Conservation (phyloP, 352 stramenopile species). For the Phytophthora hybrid region DNA sequence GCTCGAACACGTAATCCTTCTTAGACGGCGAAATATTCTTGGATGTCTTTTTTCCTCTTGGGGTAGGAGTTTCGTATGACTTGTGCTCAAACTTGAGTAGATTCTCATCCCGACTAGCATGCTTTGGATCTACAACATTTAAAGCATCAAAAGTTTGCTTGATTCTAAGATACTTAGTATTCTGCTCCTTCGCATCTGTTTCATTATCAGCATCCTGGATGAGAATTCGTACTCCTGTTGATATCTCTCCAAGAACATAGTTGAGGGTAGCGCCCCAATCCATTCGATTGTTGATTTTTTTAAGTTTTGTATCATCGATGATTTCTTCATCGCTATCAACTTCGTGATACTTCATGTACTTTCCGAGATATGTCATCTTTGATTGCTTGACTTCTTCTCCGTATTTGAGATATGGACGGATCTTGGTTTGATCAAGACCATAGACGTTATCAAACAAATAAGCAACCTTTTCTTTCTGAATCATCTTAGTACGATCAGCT, state of each 20-base stretch:
- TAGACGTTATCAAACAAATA: too few species aligned
- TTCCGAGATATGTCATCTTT: background rate
- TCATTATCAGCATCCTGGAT: background rate
- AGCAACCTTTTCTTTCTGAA: too few species aligned
- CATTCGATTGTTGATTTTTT: background rate
- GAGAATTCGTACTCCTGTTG: background rate
- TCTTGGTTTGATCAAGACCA: too few species aligned
- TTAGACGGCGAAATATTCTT: background rate
- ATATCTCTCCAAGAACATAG: background rate
- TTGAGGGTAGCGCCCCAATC: background rate
- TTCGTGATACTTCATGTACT: background rate
- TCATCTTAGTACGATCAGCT: too few species aligned
- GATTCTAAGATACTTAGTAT: background rate
- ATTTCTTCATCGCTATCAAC: background rate
- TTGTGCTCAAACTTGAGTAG: background rate
- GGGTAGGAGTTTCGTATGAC: background rate
- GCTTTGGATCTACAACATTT: background rate
- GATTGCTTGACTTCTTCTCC: background rate
- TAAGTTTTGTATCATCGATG: background rate
- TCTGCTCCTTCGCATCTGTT: background rate
- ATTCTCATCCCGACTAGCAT: background rate
- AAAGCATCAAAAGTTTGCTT: background rate
- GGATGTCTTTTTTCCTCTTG: background rate
- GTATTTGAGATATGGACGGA: too few species aligned
- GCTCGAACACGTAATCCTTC: background rate